Evolutionary conservation across 1,284 basidiomycete species (phyloP).

Genomic region (Cutaneotrichosporon curvatum): DNA sequence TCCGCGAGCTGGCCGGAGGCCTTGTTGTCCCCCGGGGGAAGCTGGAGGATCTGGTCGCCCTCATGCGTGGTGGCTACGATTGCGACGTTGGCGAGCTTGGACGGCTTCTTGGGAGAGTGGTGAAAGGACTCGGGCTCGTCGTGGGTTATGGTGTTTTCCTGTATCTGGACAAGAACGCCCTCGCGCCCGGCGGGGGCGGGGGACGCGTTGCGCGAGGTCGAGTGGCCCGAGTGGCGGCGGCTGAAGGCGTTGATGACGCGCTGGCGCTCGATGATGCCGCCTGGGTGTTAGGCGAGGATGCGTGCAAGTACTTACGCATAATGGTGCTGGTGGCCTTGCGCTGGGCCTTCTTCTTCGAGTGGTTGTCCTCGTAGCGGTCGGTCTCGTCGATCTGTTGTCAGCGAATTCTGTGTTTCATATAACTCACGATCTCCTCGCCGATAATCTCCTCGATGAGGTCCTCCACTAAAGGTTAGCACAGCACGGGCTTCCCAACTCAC

Average conservation of each 20-base stretch:
- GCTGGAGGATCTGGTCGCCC: slow-evolving; percentile 1
- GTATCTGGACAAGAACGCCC: slow-evolving; percentile 7
- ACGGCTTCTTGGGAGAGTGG: background rate
- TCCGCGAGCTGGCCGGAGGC: background rate
- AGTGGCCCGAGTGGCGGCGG: slow-evolving; percentile 27
- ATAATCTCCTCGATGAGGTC: slow-evolving; percentile 46
- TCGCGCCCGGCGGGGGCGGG: slow-evolving; percentile 3
- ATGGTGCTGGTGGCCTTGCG: slow-evolving; percentile 64
- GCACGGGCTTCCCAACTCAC: slow-evolving; percentile 20
- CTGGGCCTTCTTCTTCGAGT: slow-evolving; percentile 63
- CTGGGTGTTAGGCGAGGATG: slow-evolving; percentile 16
- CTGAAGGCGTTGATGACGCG: slow-evolving; percentile 37
- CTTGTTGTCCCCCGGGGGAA: background rate
- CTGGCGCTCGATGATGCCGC: slow-evolving; percentile 48
- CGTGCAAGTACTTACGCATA: slow-evolving; percentile 53
- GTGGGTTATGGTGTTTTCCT: background rate
- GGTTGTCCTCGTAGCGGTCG: slow-evolving; percentile 77
- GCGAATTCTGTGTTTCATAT: background rate
- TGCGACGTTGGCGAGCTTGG: background rate
- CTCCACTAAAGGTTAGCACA: slow-evolving; percentile 31
- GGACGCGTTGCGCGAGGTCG: background rate
- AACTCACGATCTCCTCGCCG: slow-evolving; percentile 22
- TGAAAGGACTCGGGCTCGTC: slow-evolving; percentile 1
- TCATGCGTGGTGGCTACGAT: slow-evolving; percentile 1
- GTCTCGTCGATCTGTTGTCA: slow-evolving; percentile 71